A percentile compares a stretch with the other conserved stretches of the same genome.
phyloP scores from a whole-genome alignment of 2,329 filamentous ascomycete species.

The Hymenoscyphus albidus region DNA sequence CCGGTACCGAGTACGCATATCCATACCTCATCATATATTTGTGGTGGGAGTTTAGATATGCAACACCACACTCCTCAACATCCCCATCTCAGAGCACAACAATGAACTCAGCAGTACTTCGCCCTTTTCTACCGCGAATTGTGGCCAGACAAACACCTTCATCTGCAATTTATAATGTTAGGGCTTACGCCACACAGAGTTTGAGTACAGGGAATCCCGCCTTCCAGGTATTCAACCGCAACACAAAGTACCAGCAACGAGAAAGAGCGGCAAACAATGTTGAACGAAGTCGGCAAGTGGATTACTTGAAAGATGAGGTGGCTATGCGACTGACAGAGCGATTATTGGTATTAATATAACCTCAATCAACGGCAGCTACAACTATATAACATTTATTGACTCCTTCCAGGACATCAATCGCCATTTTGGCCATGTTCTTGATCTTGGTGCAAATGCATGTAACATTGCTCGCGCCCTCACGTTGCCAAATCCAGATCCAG shows the following conservation, averaged over 20 bases:
- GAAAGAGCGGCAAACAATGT: slow-evolving; percentile 73
- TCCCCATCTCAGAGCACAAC: slow-evolving; percentile 3
- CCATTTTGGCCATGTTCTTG: slow-evolving; percentile 76
- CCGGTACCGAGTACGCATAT: too few relatives aligned
- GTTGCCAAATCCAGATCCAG: slow-evolving; percentile 61
- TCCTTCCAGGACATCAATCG: slow-evolving; percentile 78
- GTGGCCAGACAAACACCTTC: slow-evolving; percentile 15
- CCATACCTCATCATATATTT: too few relatives aligned
- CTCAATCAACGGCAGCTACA: slow-evolving; percentile 8
- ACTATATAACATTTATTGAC: slow-evolving; percentile 14
- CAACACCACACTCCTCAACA: slow-evolving; percentile 1
- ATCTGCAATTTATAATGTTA: slow-evolving; percentile 30
- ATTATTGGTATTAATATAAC: slow-evolving; percentile 57
- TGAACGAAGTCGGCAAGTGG: slow-evolving; percentile 71
- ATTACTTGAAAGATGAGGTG: slow-evolving; percentile 93
- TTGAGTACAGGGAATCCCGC: slow-evolving; percentile 72
- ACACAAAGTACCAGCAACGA: slow-evolving; percentile 85
- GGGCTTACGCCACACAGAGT: slow-evolving; percentile 63
- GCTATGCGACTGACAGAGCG: slow-evolving; percentile 80
- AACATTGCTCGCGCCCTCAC: slow-evolving; percentile 84
- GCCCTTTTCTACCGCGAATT: slow-evolving; percentile 24
- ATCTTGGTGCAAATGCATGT: slow-evolving; percentile 93
- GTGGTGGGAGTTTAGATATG: not conserved
- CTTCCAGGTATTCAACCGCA: slow-evolving; percentile 87
- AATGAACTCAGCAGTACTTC: slow-evolving; percentile 29